These are phyloP conservation scores for Neotropicomus parvogracilis DNA, from an alignment of 1,284 basidiomycete genomes.

Conservation along the genomic window DNA sequence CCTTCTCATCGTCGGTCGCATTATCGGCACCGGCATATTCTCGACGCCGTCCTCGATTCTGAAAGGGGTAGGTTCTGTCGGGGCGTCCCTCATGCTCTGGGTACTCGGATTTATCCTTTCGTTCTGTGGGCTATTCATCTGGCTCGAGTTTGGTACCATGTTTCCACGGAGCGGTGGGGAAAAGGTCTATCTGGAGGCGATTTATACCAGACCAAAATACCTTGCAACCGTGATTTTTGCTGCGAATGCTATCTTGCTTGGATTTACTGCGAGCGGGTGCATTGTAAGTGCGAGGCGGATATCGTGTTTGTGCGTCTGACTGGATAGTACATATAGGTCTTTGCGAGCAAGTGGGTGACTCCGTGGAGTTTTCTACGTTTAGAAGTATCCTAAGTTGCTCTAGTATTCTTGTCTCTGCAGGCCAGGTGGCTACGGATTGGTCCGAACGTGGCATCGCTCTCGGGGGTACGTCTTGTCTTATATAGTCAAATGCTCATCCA, in stretches of 20 bases:
- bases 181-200: conserved; percentile 52
- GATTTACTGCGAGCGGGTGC: conserved; percentile 54
- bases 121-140: conserved; percentile 51
- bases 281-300: conserved; percentile 39
- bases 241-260: conserved; percentile 46
- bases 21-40: conserved; percentile 64
- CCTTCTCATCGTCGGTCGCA: conserved; percentile 47
- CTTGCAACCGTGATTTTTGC: conserved; percentile 49
- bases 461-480: conserved; percentile 37
- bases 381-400: not conserved
- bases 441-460: conserved; percentile 53
- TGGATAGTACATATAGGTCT: conserved; percentile 26
- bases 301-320: not conserved
- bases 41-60: conserved; percentile 60
- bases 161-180: conserved; percentile 55
- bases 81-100: conserved; percentile 56
- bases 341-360: conserved; percentile 38
- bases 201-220: conserved; percentile 45
- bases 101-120: conserved; percentile 52
- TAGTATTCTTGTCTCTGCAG: conserved; percentile 50
- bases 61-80: conserved; percentile 45
- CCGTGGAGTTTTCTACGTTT: rapidly evolving
- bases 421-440: conserved; percentile 43
- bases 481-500: not conserved
- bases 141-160: conserved; percentile 56